A percentile compares a stretch with the other conserved stretches of the same genome.
phyloP scores from a whole-genome alignment of 257 asterid species.

The Marsdenia floribunda region DNA sequence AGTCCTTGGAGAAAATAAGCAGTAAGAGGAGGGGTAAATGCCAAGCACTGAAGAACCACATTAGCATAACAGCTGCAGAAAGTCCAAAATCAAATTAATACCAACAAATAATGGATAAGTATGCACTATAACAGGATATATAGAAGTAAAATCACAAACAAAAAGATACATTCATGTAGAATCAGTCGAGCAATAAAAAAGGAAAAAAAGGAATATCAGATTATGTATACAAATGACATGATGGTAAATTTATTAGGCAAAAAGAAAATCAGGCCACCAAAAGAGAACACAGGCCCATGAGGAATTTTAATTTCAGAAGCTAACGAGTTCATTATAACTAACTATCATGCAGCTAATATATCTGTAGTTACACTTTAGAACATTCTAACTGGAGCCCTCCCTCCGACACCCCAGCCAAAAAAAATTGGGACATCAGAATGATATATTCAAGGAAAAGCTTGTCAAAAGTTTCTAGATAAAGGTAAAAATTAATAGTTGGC shows the following conservation, averaged over 20 bases:
- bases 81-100: slow-evolving; percentile 9
- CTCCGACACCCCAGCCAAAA: too few species aligned
- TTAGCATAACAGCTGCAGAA: slow-evolving; percentile 82
- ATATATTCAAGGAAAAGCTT: neutral
- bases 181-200: neutral
- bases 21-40: slow-evolving; percentile 81
- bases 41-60: slow-evolving; percentile 79
- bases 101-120: neutral
- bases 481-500: neutral
- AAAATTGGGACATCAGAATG: neutral
- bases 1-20: slow-evolving; percentile 76
- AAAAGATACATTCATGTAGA: neutral
- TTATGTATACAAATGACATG: neutral
- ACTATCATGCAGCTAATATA: neutral
- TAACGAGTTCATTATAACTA: neutral
- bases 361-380: neutral
- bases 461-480: neutral
- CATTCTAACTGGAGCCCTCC: neutral
- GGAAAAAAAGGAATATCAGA: neutral
- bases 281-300: neutral
- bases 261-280: neutral
- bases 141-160: neutral
- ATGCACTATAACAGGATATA: neutral
- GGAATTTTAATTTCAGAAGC: neutral
- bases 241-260: neutral